Conservation (phyloP, 495 filamentous ascomycete species). For the Penicillium flavigenum region DNA sequence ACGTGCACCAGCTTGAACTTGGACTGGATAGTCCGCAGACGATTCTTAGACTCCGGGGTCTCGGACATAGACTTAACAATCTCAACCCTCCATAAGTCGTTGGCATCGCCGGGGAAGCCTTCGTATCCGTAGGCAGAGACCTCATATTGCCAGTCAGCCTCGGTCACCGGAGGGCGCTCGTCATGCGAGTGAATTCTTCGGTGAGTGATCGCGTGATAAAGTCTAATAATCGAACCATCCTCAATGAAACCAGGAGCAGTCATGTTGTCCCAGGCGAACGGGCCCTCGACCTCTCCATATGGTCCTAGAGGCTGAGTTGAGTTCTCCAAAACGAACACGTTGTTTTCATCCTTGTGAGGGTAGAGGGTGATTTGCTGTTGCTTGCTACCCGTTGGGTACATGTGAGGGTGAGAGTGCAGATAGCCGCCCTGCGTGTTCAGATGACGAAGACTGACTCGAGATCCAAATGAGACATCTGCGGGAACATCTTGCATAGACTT, state of each 20-base stretch:
- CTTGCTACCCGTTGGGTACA: conserved; percentile 97
- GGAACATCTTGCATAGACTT: conserved; percentile 95
- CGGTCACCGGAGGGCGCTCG: conserved; percentile 92
- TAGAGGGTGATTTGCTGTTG: conserved; percentile 98
- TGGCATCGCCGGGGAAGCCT: conserved; percentile 94
- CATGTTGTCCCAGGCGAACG: conserved; percentile 77
- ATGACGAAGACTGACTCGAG: conserved; percentile 81
- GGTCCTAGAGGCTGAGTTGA: conserved; percentile 84
- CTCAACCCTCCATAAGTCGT: conserved; percentile 92
- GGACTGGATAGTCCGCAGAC: conserved; percentile 89
- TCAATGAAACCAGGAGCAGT: conserved; percentile 63
- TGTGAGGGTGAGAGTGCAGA: conserved; percentile 91
- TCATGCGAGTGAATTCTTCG: conserved; percentile 95
- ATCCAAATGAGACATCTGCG: conserved; percentile 86
- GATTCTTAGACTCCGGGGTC: conserved; percentile 72
- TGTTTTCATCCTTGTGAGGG: conserved; percentile 99
- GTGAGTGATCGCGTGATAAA: conserved; percentile 81
- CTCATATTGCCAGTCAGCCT: conserved; percentile 98
- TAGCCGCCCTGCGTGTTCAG: conserved; percentile 97
- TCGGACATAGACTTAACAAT: conserved; percentile 91
- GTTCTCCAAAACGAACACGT: conserved; percentile 90
- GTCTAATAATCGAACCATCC: conserved; percentile 74
- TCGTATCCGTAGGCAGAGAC: conserved; percentile 97
- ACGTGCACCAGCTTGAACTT: conserved; percentile 94
- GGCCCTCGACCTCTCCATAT: conserved; percentile 76